Evolutionary conservation across 768 basidiomycete genomes (phyloP), one percentile per base, ranked within the genome.

Genomic region (Agaricus blazei): DNA sequence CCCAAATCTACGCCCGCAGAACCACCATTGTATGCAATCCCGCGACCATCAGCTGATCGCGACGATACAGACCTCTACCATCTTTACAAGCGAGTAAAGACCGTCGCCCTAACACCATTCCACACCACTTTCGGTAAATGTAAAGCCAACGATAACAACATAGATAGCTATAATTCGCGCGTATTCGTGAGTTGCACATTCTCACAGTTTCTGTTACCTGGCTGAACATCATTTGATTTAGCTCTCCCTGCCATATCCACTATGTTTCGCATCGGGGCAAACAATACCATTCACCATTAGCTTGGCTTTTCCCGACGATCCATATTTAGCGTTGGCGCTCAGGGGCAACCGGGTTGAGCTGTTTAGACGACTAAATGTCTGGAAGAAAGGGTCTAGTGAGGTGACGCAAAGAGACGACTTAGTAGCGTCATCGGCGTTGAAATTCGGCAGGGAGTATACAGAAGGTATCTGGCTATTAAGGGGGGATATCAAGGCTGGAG

Each of bases 1-100:
- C 77, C 76, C 2, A 75, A 76, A 60, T 68, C 75, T 14, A 68
- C 68, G 45, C 77, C 76, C 3, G 38, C 62, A 12, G 52, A 66
- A 37, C 70, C 74, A 14, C 65, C 72, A 3, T 48, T 74, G 42
- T 57, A 63, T n/a, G 54, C 64, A 14, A 68, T 73, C 23, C 71
- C 68, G 14, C 61, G 61, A 51, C 63, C 66, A 19, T 63, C 64
- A 27, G 52, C 63, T 49, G 54, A 61, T 23, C 50, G 56, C 26
- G 58, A 59, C n/a, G 59, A 58, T 43, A 49, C 56, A 38, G 41
- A 64, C 38, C 58, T 60, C 48, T 52, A 60, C 41, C 58, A 56
- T 51, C 43, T 61, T 40, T 61, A 68, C 51, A 62, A 69, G 31
- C 62, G 69, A 19, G 65, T 73, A 49, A 63, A 68, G 59, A 65